Conservation (phyloP, 2,329 filamentous ascomycete genomes). For the Fonsecaea erecta region DNA sequence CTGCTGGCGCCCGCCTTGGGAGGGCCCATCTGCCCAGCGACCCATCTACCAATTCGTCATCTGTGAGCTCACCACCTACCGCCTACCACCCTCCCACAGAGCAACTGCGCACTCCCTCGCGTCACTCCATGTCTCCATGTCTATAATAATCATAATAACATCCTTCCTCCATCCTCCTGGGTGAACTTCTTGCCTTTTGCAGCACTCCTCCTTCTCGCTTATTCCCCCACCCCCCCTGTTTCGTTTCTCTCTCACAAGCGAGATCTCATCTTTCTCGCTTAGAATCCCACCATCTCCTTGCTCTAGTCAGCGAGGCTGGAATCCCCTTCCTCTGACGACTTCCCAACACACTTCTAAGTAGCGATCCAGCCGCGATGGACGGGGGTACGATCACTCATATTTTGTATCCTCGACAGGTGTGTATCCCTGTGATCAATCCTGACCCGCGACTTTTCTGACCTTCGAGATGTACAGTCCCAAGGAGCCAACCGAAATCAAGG, state of each 20-base stretch:
- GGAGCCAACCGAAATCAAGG: constrained; percentile 24
- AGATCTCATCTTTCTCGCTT: constrained; percentile 8
- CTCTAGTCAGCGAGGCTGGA: background rate
- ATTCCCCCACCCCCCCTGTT: constrained; percentile 1
- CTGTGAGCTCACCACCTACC: constrained; percentile 5
- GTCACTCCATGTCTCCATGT: background rate
- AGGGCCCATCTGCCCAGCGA: background rate
- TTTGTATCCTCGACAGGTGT: constrained; percentile 30
- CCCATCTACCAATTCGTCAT: constrained; percentile 12
- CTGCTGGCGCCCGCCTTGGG: background rate
- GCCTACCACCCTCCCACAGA: background rate
- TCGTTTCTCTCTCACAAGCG: background rate
- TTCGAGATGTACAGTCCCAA: constrained; percentile 19
- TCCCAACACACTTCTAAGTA: background rate
- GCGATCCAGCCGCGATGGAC: constrained; percentile 9
- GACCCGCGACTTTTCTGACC: background rate
- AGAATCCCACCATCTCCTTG: background rate
- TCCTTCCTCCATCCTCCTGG: background rate
- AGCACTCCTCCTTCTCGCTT: background rate
- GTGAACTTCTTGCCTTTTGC: background rate
- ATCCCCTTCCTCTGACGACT: background rate
- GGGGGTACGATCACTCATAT: constrained; percentile 21
- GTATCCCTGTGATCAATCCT: background rate
- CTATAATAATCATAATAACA: background rate
- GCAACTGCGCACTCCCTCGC: background rate